Evolutionary conservation across 495 filamentous ascomycete genomes (phyloP), one percentile per base, ranked within the genome.

Genomic region (Aspergillus carlsbadensis): DNA sequence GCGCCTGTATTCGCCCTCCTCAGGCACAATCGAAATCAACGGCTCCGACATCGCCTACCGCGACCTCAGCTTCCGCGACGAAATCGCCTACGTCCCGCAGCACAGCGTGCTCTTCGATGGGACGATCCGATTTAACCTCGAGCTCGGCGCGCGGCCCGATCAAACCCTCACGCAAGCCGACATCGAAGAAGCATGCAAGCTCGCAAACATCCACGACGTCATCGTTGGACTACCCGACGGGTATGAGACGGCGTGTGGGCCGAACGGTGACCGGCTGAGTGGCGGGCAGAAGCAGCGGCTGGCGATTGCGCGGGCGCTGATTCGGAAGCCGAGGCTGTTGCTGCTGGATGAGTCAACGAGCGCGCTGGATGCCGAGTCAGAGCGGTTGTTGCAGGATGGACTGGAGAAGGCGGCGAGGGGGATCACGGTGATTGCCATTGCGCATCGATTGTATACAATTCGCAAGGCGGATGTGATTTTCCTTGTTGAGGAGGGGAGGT

Each of bases 311-410:
- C 69, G 90, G 24, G 88, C 88, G 1, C 69, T 91, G 44, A 80
- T 92, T 6, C 79, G 88, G 11, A 77, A 84, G 21, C 88, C 90
- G 5, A 70, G 76, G 10, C 70, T 92, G 47, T 66, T 92, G 60
- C 64, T 94, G 31, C 72, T 94, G 7, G 90, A 94, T 61, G 90
- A 94, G 71, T 86, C 88, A 4, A 92, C 89, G 3, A 82, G 78
- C 22, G 82, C 83, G 20, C 72, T 92, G 31, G 89, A 92, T 59
- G 82, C 85, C 3, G 81, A 88, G 67, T 83, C 80, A 20, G 88
- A 94, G 75, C 79, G 80, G 57, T 66, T 83, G 26, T 82, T 94
- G 10, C 87, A 91, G 65, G 77, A 78, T 15, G 85, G 86, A 0
- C 79, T 91, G 52, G 83, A 87, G 48, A 67, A 77, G 18, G 79